Percentiles rank a stretch among this genome's conserved stretches.
phyloP scores from a whole-genome alignment of 2,329 filamentous ascomycete genomes.

The Trichoderma sp. region DNA sequence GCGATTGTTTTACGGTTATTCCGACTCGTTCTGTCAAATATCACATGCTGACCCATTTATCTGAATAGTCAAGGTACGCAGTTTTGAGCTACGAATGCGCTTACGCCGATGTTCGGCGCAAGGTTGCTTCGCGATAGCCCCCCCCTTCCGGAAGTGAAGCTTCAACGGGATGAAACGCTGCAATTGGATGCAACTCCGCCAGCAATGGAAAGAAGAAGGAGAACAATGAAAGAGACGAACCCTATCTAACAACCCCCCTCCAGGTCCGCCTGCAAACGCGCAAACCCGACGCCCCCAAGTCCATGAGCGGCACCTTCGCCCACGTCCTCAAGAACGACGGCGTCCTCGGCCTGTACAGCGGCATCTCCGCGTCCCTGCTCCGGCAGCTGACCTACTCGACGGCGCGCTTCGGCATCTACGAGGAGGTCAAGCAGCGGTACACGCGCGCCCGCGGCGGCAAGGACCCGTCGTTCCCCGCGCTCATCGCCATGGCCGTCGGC shows the following conservation, averaged over 20 bases:
- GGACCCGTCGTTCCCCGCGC: slow-evolving; percentile 69
- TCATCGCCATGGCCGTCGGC: slow-evolving; percentile 78
- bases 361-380: slow-evolving; percentile 87
- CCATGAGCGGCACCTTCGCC: slow-evolving; percentile 82
- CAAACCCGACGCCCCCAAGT: slow-evolving; percentile 70
- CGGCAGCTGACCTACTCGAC: slow-evolving; percentile 96
- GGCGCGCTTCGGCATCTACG: slow-evolving; percentile 94
- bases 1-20: too few relatives aligned
- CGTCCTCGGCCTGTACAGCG: slow-evolving; percentile 79
- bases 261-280: slow-evolving; percentile 89
- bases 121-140: background rate
- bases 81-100: slow-evolving; percentile 3
- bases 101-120: slow-evolving; percentile 11
- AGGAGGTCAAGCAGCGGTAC: slow-evolving; percentile 75
- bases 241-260: slow-evolving; percentile 26
- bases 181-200: background rate
- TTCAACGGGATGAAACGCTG: too few relatives aligned
- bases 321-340: slow-evolving; percentile 80
- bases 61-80: slow-evolving; percentile 31
- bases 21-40: background rate
- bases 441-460: slow-evolving; percentile 51
- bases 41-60: slow-evolving; percentile 15
- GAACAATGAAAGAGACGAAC: background rate
- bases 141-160: background rate
- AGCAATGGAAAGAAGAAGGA: background rate